These are phyloP conservation scores for Blastobotrys capitulatus DNA, from an alignment of 1,139 yeast genomes.

Conservation along the genomic window DNA sequence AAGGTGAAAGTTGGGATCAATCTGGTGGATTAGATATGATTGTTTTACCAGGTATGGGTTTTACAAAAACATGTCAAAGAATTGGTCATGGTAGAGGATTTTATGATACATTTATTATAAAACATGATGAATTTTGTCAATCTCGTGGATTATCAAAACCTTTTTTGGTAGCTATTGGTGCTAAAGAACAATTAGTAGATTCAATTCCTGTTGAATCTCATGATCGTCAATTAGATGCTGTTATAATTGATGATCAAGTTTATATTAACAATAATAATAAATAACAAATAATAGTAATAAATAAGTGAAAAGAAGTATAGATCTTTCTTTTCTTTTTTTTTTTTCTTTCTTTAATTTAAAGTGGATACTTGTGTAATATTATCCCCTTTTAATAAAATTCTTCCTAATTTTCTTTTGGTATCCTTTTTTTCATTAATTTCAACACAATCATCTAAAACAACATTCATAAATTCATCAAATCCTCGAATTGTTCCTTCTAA, in stretches of 20 bases:
- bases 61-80: slow-evolving; percentile 49
- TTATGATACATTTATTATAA: slow-evolving; percentile 70
- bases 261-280: slow-evolving; percentile 6
- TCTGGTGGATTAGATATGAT: slow-evolving; percentile 56
- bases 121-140: slow-evolving; percentile 39
- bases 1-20: slow-evolving; percentile 23
- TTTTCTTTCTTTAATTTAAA: neutral
- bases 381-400: slow-evolving; percentile 85
- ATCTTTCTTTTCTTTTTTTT: neutral
- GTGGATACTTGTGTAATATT: slow-evolving; percentile 74
- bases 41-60: slow-evolving; percentile 83
- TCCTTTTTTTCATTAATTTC: slow-evolving; percentile 51
- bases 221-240: slow-evolving; percentile 59
- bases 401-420: slow-evolving; percentile 36
- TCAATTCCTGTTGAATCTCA: slow-evolving; percentile 62
- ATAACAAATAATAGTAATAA: slow-evolving; percentile 1
- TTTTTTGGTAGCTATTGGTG: slow-evolving; percentile 58
- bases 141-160: slow-evolving; percentile 17
- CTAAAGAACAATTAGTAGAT: slow-evolving; percentile 59
- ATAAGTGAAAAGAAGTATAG: neutral
- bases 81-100: slow-evolving; percentile 93
- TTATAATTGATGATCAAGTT: slow-evolving; percentile 39
- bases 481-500: slow-evolving; percentile 84
- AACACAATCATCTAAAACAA: slow-evolving; percentile 85
- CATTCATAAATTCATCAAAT: slow-evolving; percentile 96